Base-by-base conservation (phyloP, 108 stramenopile genomes). In the Hondaea fermentalgiana region DNA sequence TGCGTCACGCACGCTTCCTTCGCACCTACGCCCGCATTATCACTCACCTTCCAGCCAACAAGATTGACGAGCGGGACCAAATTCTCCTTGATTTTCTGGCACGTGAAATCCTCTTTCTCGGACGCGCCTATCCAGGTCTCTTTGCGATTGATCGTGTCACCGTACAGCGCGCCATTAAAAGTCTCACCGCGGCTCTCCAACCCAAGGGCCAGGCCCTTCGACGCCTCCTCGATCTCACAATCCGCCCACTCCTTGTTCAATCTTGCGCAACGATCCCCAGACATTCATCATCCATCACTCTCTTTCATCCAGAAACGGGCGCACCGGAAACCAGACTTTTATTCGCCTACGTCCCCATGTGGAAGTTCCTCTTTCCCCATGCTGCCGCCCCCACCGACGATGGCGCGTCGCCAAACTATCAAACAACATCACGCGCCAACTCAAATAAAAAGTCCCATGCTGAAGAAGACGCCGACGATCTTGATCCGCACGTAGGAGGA, bases 21-120 rank as follows among this genome's bases (percentile, higher is more conserved):
- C 76, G 76, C 25, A 23, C 76, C n/a, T 83, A 83, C 51, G 76
- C 76, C 17, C 45, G 76, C 44, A 83, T 83, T 83, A 83, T 83
- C 28, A 45, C 17, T 1, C 49, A 83, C 17, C 76, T 83, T 4
- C 76, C 76, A 43, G 19, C 23, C 45, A 28, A 83, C 6, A 12
- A 53, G 19, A 53, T 83, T 47, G 76, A 83, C 51, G 76, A 83
- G 76, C 76, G 51, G 3, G 76, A 83, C 51, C 76, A 83, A 28
- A 83, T 83, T 3, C 49, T 83, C 23, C 45, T 83, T 17, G 76
- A 83, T 28, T 83, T 83, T 23, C 49, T 53, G 10, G 76, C 17
- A 6, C 76, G 51, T 2, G 76, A 83, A 23, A 45, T 83, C 3
- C 45, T 83, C 17, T 83, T 83, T 23, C 76, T 83, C 51, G 51